phyloP scores from a whole-genome alignment of 2,329 filamentous ascomycete species.

The Ophiostoma montium region DNA sequence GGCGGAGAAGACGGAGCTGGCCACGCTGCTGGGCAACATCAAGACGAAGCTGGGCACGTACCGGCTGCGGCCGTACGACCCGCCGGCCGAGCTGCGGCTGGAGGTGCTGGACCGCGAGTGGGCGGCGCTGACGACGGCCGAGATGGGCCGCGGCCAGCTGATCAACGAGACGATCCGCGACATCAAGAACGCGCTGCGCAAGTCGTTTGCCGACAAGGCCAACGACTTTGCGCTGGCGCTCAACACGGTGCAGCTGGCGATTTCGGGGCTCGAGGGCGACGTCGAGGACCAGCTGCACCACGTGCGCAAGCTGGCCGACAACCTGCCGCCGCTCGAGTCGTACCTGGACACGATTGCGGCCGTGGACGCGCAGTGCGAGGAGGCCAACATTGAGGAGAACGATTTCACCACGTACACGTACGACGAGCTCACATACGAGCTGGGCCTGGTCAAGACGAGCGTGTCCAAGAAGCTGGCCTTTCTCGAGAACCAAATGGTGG shows the following conservation, averaged over 20 bases:
- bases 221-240: conserved; percentile 95
- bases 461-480: conserved; percentile 95
- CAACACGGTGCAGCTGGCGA: conserved; percentile 86
- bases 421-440: conserved; percentile 88
- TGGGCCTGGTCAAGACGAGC: conserved; percentile 77
- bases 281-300: conserved; percentile 88
- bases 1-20: conserved; percentile 90
- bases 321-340: conserved; percentile 74
- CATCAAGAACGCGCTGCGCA: conserved; percentile 90
- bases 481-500: conserved; percentile 96
- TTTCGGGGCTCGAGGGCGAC: conserved; percentile 93
- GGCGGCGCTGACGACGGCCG: conserved; percentile 63
- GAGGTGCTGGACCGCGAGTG: conserved; percentile 75
- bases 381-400: conserved; percentile 98
- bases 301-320: conserved; percentile 72
- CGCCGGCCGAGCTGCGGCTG: conserved; percentile 67
- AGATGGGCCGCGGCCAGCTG: conserved; percentile 77
- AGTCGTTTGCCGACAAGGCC: conserved; percentile 91
- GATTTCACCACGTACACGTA: conserved; percentile 99
- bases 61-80: conserved; percentile 77
- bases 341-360: conserved; percentile 79
- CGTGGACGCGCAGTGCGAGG: conserved; percentile 76
- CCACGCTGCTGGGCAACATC: conserved; percentile 89
- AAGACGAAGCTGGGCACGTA: conserved; percentile 98
- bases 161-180: conserved; percentile 98